Base-by-base conservation (phyloP, 106 monocot genomes). In the Amphibolis antarctica region DNA sequence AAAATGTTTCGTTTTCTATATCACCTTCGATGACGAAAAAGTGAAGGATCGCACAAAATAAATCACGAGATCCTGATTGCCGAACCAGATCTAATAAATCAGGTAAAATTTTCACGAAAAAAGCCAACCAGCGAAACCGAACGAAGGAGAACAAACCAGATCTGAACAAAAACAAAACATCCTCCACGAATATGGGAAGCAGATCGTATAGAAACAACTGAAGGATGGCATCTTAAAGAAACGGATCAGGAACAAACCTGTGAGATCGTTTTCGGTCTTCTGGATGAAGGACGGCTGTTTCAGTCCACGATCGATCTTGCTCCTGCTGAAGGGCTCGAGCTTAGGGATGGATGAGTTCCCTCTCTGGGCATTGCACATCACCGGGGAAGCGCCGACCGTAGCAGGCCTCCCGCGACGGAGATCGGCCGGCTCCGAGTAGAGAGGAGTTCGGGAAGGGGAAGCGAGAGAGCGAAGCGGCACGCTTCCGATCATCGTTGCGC, bases 291-390 rank as follows among this genome's bases (percentile, higher is more conserved):
- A 67, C n/a, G 84, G 78, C 28, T 70, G 78, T 56, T 69, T 77
- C 6, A 79, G 53, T 28, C 51, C 1, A 12, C 77, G 71, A 26
- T 92, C 92, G 64, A 86, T 72, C 54, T 66, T 76, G 62, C 81
- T 86, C 31, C 83, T 69, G 55, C 71, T 80, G 74, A 92, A 81
- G 6, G 86, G 79, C 75, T 80, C 81, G 18, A 77, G 74, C 71
- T 86, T 92, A 10, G 86, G 91, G 11, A 86, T 78, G 44, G 70
- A 73, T 17, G 51, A 64, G 55, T 56, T 29, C 45, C 60, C 76
- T 61, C 73, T 78, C 75, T 65, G 55, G 57, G 63, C 55, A 53
- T 44, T 28, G 61, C 81, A 65, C 47, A 55, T 36, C 55, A 43
- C 67, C 54, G 42, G 14, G 20, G 20, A 21, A 18, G 49, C n/a